A percentile compares a stretch with the other conserved stretches of the same genome.
These are phyloP conservation scores for Dryas drummondii DNA, from an alignment of 306 rosid species.

Conservation along the genomic window DNA sequence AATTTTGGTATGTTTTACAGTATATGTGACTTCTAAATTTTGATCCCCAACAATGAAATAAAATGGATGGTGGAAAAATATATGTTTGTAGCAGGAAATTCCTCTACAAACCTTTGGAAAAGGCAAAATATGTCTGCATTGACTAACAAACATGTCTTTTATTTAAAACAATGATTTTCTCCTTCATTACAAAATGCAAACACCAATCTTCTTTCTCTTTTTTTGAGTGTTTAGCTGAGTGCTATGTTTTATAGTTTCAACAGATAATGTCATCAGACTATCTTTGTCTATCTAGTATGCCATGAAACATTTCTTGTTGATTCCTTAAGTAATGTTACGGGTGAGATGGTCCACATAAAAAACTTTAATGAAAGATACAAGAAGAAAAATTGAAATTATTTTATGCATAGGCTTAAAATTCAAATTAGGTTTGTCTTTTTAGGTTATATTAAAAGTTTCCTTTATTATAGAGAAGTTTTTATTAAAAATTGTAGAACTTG, in stretches of 20 bases:
- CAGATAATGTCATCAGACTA: neutral
- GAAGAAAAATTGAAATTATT: neutral
- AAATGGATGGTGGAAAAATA: neutral
- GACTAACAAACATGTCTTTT: neutral
- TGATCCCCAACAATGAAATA: neutral
- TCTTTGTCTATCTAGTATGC: neutral
- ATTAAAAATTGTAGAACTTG: neutral
- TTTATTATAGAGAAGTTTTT: neutral
- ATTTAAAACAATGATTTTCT: neutral
- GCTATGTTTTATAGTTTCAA: neutral
- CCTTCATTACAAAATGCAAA: neutral
- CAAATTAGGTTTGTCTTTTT: neutral
- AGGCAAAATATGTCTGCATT: neutral
- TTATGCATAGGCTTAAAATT: neutral
- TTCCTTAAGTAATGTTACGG: neutral
- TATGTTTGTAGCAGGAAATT: neutral
- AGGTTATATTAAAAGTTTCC: neutral
- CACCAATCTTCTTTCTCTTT: neutral
- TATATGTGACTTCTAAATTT: neutral
- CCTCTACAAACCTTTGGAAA: neutral
- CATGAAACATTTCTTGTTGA: neutral
- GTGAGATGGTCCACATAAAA: neutral
- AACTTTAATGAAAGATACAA: neutral
- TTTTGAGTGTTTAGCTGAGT: too few species aligned
- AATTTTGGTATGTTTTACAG: neutral